Percentiles rank a stretch among this genome's conserved stretches.
These are phyloP conservation scores for Coleophoma eucalyptorum DNA, from an alignment of 2,329 filamentous ascomycete genomes.

Conservation along the genomic window DNA sequence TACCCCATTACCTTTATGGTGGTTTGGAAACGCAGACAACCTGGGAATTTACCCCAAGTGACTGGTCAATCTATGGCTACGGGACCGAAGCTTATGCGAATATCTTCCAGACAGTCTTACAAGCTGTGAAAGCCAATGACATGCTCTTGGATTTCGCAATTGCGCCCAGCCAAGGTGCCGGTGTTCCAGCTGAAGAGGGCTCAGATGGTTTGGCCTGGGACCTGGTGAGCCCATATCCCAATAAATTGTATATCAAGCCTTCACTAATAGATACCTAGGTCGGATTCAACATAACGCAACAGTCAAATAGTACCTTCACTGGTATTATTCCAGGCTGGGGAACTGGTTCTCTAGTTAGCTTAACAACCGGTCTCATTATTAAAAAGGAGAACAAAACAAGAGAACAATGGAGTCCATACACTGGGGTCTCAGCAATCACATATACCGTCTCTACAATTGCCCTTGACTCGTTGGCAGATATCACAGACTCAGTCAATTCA, in stretches of 20 bases:
- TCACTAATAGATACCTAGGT: background rate
- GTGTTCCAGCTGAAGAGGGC: slow-evolving; percentile 33
- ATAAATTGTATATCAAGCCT: background rate
- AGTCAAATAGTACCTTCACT: slow-evolving; percentile 23
- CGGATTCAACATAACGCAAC: slow-evolving; percentile 25
- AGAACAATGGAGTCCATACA: background rate
- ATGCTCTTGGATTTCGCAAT: slow-evolving; percentile 41
- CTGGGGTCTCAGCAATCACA: background rate
- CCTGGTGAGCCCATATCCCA: slow-evolving; percentile 11
- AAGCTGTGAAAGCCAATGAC: slow-evolving; percentile 30
- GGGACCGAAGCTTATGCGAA: slow-evolving; percentile 27
- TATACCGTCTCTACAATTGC: background rate
- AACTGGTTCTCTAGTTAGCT: slow-evolving; percentile 4
- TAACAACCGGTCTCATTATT: background rate
- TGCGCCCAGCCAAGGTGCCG: slow-evolving; percentile 43
- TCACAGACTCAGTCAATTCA: background rate
- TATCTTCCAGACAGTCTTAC: slow-evolving; percentile 15
- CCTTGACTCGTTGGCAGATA: background rate
- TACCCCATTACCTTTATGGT: slow-evolving; percentile 5
- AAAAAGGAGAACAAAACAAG: background rate
- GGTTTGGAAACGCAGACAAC: background rate
- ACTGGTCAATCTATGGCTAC: slow-evolving; percentile 36
- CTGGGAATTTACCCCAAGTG: slow-evolving; percentile 3
- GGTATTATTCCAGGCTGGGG: slow-evolving; percentile 35
- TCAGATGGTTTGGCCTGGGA: slow-evolving; percentile 32